Evolutionary conservation across 768 basidiomycete genomes (phyloP), one percentile per base, ranked within the genome.

Genomic region (Suillus decipiens): DNA sequence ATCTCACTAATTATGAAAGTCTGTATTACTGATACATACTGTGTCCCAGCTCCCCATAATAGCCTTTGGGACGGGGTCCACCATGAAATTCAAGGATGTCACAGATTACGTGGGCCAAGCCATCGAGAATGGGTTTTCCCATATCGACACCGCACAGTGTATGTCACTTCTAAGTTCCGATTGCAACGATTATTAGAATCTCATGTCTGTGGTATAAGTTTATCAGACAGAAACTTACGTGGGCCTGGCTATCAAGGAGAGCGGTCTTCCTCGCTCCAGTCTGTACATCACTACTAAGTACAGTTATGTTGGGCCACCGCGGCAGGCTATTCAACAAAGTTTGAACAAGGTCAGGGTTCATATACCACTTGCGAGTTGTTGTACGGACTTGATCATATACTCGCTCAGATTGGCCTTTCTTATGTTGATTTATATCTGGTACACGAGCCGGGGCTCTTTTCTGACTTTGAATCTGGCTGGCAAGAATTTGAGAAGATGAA

Each of bases 361-460:
- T 39, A 33, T 42, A 36, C 3, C 43, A 7, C 34, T 28, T 12
- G 2, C 45, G n/a, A 37, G 33, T 47, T 39, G 6, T 28, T 31
- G n/a, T 15, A n/a, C 2, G 19, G 11, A 36, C 8, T 47, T 43
- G 53, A 59, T 31, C 3, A n/a, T 56, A 12, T 10, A 15, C 11
- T 58, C 10, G 17, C 37, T 33, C 12, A 92, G 88, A 82, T 92
- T 12, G 85, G 83, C 0, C 66, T 90, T 14, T 75, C 81, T 55
- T 80, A 84, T 42, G 77, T 92, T 4, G 89, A 92, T 70, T 73
- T 92, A 12, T 92, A 92, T 74, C 83, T 92, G 45, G 84, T 92
- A 45, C 89, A 92, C 66, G 48, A 45, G 3, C 87, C 89, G 1
- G 24, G 7, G 0, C 1, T 64, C 10, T 66, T 80, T 8, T 63